phyloP scores from a whole-genome alignment of 2,329 filamentous ascomycete genomes.

The Bipolaris victoriae region DNA sequence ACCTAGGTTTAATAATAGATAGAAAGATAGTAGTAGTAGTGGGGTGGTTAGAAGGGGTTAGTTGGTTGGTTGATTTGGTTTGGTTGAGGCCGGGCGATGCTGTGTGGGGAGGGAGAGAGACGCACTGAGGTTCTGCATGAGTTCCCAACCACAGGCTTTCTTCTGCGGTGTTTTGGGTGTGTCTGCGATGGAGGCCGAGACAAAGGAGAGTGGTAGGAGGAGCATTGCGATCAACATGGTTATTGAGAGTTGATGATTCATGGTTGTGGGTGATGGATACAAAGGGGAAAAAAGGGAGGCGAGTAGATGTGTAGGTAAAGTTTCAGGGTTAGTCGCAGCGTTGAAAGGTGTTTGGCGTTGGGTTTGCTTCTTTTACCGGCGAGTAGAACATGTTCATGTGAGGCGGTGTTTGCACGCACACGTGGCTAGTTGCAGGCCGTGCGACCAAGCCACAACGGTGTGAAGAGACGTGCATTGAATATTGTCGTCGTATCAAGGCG shows the following conservation, averaged over 20 bases:
- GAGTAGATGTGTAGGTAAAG: not conserved
- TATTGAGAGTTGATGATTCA: not conserved
- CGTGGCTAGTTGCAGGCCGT: slow-evolving; percentile 17
- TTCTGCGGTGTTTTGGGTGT: not conserved
- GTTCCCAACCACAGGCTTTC: slow-evolving; percentile 19
- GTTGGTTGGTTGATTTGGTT: too few species aligned
- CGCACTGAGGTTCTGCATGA: slow-evolving; percentile 17
- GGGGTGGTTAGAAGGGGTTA: not conserved
- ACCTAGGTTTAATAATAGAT: not conserved
- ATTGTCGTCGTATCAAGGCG: not conserved
- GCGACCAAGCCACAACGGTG: slow-evolving; percentile 8
- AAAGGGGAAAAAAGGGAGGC: not conserved
- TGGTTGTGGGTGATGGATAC: not conserved
- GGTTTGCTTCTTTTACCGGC: slow-evolving; percentile 2
- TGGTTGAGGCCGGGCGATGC: not conserved
- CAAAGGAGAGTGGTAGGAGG: not conserved
- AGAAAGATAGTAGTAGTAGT: too few species aligned
- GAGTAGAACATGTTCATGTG: not conserved
- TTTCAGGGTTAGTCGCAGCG: not conserved
- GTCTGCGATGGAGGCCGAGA: not conserved
- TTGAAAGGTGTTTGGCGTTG: not conserved
- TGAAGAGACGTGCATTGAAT: slow-evolving; percentile 1
- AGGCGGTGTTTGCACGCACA: slow-evolving; percentile 11
- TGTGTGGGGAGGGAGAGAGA: not conserved
- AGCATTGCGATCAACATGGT: not conserved